phyloP scores from a whole-genome alignment of 2,329 filamentous ascomycete genomes.

The Cercospora sesami region DNA sequence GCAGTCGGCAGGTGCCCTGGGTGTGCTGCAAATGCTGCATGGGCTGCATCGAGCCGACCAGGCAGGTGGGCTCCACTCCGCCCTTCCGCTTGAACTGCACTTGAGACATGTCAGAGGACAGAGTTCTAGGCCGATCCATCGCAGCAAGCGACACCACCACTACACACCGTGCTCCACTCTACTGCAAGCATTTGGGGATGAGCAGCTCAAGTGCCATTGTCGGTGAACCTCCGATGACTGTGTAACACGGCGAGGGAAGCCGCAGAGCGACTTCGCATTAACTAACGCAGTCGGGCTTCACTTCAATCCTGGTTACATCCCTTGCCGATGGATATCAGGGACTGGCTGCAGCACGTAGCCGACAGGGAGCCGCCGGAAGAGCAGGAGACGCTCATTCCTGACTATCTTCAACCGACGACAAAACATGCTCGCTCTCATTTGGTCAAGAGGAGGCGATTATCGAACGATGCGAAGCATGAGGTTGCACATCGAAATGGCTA shows the following conservation, averaged over 20 bases:
- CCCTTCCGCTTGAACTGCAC: neutral
- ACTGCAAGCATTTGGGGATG: neutral
- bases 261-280: slow-evolving; percentile 6
- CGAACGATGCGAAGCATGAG: slow-evolving; percentile 35
- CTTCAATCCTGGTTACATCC: slow-evolving; percentile 15
- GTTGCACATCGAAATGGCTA: neutral
- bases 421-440: slow-evolving; percentile 19
- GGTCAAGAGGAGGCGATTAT: slow-evolving; percentile 38
- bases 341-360: slow-evolving; percentile 48
- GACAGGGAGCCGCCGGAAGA: slow-evolving; percentile 38
- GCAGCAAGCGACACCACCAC: neutral
- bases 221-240: slow-evolving; percentile 6
- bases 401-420: slow-evolving; percentile 23
- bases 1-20: neutral
- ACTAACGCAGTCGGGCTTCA: slow-evolving; percentile 4
- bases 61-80: neutral
- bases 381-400: slow-evolving; percentile 30
- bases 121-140: neutral
- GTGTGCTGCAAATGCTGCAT: neutral
- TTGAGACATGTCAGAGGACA: neutral
- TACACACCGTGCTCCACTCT: neutral
- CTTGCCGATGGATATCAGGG: slow-evolving; percentile 46
- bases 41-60: neutral
- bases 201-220: neutral
- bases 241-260: slow-evolving; percentile 6